Percentiles rank a stretch among this genome's conserved stretches.
These are phyloP conservation scores for Phaffia tasmanica DNA, from an alignment of 768 basidiomycete species.

Conservation along the genomic window DNA sequence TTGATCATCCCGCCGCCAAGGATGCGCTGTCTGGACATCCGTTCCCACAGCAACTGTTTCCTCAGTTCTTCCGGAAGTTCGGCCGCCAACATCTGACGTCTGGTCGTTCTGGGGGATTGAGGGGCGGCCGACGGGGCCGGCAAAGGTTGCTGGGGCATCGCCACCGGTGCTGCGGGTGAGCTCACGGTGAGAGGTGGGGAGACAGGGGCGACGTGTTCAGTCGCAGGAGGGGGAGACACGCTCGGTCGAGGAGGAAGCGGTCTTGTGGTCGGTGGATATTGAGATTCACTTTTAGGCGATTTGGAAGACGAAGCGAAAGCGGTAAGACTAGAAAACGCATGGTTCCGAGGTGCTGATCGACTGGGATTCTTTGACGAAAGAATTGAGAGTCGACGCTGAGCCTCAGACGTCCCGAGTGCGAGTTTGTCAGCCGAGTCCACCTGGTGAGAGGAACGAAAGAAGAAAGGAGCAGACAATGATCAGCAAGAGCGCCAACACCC, in stretches of 20 bases:
- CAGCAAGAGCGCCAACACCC: not conserved
- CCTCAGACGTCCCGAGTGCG: slow-evolving; percentile 20
- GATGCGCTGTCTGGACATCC: slow-evolving; percentile 33
- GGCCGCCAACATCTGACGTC: slow-evolving; percentile 68
- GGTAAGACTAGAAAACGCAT: slow-evolving; percentile 13
- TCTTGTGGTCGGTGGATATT: slow-evolving; percentile 12
- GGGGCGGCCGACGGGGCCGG: slow-evolving; percentile 46
- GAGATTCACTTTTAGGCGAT: not conserved
- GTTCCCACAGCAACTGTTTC: slow-evolving; percentile 65
- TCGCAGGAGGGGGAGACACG: not conserved
- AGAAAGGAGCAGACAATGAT: not conserved
- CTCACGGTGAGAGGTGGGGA: not conserved
- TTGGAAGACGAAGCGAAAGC: not conserved
- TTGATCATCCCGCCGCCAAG: slow-evolving; percentile 25
- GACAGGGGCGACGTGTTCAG: not conserved
- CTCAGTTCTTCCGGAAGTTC: slow-evolving; percentile 78
- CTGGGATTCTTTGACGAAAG: slow-evolving; percentile 9
- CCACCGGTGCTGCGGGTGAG: not conserved
- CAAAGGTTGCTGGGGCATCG: slow-evolving; percentile 52
- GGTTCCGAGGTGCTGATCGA: slow-evolving; percentile 3
- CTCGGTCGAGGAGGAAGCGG: slow-evolving; percentile 22
- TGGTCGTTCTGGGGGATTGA: slow-evolving; percentile 73
- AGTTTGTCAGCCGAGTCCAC: slow-evolving; percentile 16
- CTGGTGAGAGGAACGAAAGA: not conserved
- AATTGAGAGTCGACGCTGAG: slow-evolving; percentile 18